A percentile compares a stretch with the other conserved stretches of the same genome.
Conservation (phyloP, 192 early-diverging fungal genomes). For the Jimgerdemannia flammicorona region DNA sequence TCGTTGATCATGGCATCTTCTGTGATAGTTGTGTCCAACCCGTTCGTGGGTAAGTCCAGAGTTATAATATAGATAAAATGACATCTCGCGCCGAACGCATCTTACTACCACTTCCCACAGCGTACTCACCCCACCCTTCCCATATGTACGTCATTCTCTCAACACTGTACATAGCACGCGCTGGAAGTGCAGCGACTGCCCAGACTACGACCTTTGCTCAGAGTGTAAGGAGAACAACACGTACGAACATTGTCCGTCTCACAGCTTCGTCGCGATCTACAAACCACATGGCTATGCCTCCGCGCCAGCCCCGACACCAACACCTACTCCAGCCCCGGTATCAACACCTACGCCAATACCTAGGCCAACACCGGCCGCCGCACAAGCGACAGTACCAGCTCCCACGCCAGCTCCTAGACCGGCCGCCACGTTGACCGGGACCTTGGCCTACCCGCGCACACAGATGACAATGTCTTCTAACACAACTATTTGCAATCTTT, state of each 20-base stretch:
- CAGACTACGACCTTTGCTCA: conserved; percentile 49
- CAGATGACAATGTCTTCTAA: too few relatives aligned
- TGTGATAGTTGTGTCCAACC: conserved; percentile 48
- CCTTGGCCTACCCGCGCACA: too few relatives aligned
- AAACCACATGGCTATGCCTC: conserved; percentile 2
- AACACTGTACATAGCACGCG: conserved; percentile 8
- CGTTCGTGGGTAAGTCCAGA: conserved; percentile 27
- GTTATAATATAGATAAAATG: too few relatives aligned
- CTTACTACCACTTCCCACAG: too few relatives aligned
- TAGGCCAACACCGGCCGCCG: conserved; percentile 16
- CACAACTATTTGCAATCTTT: conserved; percentile 45
- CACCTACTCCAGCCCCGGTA: background rate
- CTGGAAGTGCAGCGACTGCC: conserved; percentile 53
- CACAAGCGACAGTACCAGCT: too few relatives aligned
- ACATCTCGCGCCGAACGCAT: too few relatives aligned
- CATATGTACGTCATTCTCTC: background rate
- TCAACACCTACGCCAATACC: background rate
- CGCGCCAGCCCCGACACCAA: too few relatives aligned
- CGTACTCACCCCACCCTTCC: too few relatives aligned
- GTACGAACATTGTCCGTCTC: conserved; percentile 13
- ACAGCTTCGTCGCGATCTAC: conserved; percentile 30
- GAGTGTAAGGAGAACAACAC: conserved; percentile 22
- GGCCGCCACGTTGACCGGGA: background rate
- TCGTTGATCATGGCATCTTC: conserved; percentile 31
- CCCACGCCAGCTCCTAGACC: background rate